Evolutionary conservation across 2,329 filamentous ascomycete genomes (phyloP).

Genomic region (Trichoderma endophyticum): DNA sequence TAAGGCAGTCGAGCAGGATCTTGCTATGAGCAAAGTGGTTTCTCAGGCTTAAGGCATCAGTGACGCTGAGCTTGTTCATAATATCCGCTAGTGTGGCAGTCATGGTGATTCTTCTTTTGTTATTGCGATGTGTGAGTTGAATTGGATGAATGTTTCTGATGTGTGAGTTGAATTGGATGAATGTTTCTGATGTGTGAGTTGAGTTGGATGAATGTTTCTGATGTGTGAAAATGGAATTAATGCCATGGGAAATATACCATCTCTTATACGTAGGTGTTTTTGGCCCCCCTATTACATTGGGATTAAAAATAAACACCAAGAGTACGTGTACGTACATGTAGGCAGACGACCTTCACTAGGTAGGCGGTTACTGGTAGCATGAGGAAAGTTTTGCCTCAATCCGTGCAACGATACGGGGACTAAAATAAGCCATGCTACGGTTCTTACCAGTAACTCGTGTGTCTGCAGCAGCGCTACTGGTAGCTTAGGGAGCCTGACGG

Average conservation of each 20-base stretch:
- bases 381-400: background rate
- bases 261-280: background rate
- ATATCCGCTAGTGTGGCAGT: background rate
- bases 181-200: too few relatives aligned
- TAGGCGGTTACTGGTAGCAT: too few relatives aligned
- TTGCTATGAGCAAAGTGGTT: background rate
- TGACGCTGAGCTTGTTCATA: constrained; percentile 19
- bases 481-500: too few relatives aligned
- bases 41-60: constrained; percentile 5
- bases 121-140: background rate
- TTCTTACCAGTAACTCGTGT: background rate
- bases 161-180: too few relatives aligned
- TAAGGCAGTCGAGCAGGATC: constrained; percentile 1
- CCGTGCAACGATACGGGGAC: background rate
- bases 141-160: background rate
- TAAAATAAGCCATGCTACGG: background rate
- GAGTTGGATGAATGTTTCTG: too few relatives aligned
- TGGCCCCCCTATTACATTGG: background rate
- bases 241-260: too few relatives aligned
- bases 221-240: background rate
- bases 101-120: background rate
- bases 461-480: background rate
- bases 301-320: background rate
- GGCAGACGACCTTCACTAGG: too few relatives aligned
- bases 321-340: background rate